Evolutionary conservation across 768 basidiomycete genomes (phyloP), one percentile per base, ranked within the genome.

Genomic region (Suillus occidentalis): DNA sequence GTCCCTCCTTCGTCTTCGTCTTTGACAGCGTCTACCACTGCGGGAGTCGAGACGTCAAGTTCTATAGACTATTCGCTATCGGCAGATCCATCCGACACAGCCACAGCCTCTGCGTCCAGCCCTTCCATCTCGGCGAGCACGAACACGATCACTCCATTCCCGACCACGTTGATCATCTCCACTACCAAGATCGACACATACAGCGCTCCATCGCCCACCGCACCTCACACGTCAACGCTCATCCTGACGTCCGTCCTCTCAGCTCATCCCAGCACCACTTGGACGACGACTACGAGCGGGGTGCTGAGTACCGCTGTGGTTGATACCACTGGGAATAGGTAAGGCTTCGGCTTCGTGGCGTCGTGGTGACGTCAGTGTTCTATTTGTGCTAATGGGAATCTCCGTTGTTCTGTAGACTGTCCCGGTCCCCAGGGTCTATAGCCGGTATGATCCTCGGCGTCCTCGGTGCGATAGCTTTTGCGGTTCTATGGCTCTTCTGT

Each of bases 401-500:
- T 9, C 36, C 52, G 3, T 3, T 28, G 1, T 28, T 28, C 28
- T 28, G 69, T 6, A 45, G 57, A 57, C 22, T 63, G n/a, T 47
- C 53, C 31, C 64, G 65, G 39, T 74, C 72, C 13, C 70, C 76
- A 2, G 72, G 74, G 31, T 57, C 70, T 22, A 65, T 77, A 4
- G 66, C 63, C 8, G 76, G 60, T 7, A 63, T 76, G 18, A 67
- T 69, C 2, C 65, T 76, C 16, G 76, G 76, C 22, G 61, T 74
- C 18, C 56, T 69, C 6, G 75, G 74, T 34, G 66, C 70, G 5
- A 20, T 74, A 58, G 71, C 72, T 14, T 76, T 76, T 52, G 65
- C 70, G 4, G 64, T 50, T 43, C 67, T 76, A 4, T 77, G 74
- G 76, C 68, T 77, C 22, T 73, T 74, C 45, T 76, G 75, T 25